These are phyloP conservation scores for Lolium perenne DNA, from an alignment of 176 grass and related monocot genomes.

Conservation along the genomic window DNA sequence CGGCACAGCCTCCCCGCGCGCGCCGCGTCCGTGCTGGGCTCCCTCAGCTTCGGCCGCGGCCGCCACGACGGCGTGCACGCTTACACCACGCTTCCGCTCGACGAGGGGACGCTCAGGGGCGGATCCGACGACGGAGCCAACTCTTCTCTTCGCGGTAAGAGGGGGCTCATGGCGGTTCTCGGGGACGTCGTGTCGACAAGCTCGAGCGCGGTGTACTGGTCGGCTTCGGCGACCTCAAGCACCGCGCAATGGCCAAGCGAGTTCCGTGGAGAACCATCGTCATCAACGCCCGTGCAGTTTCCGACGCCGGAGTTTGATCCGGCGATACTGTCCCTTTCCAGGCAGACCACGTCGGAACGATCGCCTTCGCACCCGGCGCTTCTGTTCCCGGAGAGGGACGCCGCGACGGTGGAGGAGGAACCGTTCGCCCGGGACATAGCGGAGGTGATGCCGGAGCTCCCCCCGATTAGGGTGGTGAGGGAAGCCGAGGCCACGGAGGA, in stretches of 20 bases:
- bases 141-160: neutral
- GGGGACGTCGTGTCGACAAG: conserved; percentile 35
- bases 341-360: conserved; percentile 17
- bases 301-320: conserved; percentile 46
- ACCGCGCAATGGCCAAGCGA: neutral
- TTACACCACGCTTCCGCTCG: conserved; percentile 20
- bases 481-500: neutral
- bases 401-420: neutral
- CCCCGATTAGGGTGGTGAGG: conserved; percentile 20
- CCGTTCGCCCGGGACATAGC: conserved; percentile 40
- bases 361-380: conserved; percentile 42
- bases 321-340: conserved; percentile 42
- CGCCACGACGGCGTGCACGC: conserved; percentile 4
- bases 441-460: conserved; percentile 56
- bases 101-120: conserved; percentile 4
- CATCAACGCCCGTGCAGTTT: neutral
- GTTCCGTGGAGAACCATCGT: conserved; percentile 3
- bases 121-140: neutral
- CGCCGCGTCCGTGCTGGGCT: conserved; percentile 51
- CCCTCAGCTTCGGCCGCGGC: conserved; percentile 49
- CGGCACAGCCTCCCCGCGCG: conserved; percentile 10
- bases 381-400: conserved; percentile 43
- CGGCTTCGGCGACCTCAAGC: neutral
- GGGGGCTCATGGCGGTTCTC: conserved; percentile 48
- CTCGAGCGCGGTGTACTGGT: neutral